Evolutionary conservation across 345 rosid genomes (phyloP), one percentile per base, ranked within the genome.

Genomic region (Populus tremula): DNA sequence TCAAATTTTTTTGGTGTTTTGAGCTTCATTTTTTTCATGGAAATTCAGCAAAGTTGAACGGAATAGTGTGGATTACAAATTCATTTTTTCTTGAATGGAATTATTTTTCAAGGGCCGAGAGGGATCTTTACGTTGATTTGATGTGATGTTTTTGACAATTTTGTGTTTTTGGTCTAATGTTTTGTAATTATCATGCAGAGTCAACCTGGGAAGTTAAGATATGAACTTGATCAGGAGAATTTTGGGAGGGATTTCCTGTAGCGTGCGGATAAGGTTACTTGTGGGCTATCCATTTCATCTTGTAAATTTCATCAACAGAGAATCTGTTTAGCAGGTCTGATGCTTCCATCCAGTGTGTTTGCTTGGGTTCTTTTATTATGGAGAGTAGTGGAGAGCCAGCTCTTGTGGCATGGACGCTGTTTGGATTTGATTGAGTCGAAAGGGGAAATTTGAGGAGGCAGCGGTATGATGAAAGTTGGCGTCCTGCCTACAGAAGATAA

Each of bases 331-430:
- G 85, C 81, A 67, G 86, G 78, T 80, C 41, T 59, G 76, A 73
- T 77, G 76, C 87, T 76, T 87, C 87, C 77, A 77, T 82, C 82
- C 71, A 39, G 85, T 84, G 91, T 87, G 90, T 77, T 84, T 76
- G 84, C 79, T 86, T 90, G 85, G 53, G 61, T 23, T 68, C 77
- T 62, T 70, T 79, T 53, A 9, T 81, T 82, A 74, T 78, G 84
- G 76, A 62, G 78, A 73, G 61, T 77, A 75, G 81, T 68, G 50
- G 75, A 69, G 76, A 69, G 63, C 72, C 77, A 38, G 86, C 76
- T 84, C 84, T 75, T 77, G 78, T 79, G 70, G 23, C 31, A 62
- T 77, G 77, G 78, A 82, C 78, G 71, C 83, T 69, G 17, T 64
- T 78, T 71, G 84, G 72, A 70, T 71, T 75, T 39, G 69, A 73